Evolutionary conservation across 352 stramenopile species (phyloP), one percentile per base, ranked within the genome.

Genomic region (Phytopythium aichiense): DNA sequence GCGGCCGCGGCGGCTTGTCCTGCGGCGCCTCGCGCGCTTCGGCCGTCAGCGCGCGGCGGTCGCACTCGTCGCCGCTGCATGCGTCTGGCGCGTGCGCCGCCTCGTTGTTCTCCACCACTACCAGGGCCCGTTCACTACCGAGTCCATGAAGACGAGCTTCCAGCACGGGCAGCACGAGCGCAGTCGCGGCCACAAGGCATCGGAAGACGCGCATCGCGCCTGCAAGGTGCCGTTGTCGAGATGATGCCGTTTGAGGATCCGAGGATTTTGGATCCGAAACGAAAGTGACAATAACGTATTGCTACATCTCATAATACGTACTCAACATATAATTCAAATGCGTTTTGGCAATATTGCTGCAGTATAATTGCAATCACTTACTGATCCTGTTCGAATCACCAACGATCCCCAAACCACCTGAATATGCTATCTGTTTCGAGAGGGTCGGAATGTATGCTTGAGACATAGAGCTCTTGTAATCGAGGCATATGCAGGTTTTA

Each of bases 1-100:
- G 77, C 56, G 72, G 56, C 1, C 75, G 77, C 58, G 72, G 54
- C 0, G 25, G 4, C 12, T 63, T 50, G 8, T 67, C 40, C 11
- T 48, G 46, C 38, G 33, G 48, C 15, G n/a, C 11, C 45, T 51
- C 45, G 5, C 12, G 48, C 16, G 5, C 15, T 20, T 56, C 45
- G 35, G 30, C 45, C 18, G 59, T 20, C 30, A 60, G 22, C 16
- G 66, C 56, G 45, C 58, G 50, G 30, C 43, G 68, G 1, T 65
- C 52, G 43, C 69, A 69, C 20, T 54, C 68, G 51, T 56, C 54
- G 0, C 64, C 62, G 33, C 50, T 60, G 50, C 61, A 72, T 23
- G 50, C 64, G 37, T 48, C 38, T 60, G 40, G 57, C 35, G 68
- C 35, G 46, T 40, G 35, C 35, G 62, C 53, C 12, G 66, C 42